Percentiles rank a stretch among this genome's conserved stretches.
phyloP scores from a whole-genome alignment of 441 rosid species.

The Macaranga tanarius region DNA sequence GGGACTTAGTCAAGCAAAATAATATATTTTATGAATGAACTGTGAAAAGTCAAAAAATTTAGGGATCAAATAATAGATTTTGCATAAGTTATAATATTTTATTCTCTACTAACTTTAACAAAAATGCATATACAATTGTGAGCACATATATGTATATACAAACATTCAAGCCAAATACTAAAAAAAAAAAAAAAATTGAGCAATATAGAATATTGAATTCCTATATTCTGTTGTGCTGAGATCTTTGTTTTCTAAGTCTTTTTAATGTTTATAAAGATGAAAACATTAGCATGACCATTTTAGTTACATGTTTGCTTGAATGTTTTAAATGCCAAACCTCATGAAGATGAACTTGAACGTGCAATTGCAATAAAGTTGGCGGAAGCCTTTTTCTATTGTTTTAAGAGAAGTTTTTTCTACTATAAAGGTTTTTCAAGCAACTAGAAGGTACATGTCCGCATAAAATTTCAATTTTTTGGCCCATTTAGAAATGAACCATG shows the following conservation, averaged over 20 bases:
- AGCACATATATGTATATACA: too few relatives aligned
- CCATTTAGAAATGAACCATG: not conserved
- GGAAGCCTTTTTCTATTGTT: not conserved
- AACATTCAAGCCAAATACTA: too few relatives aligned
- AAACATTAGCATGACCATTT: not conserved
- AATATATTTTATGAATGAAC: too few relatives aligned
- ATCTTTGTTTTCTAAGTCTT: not conserved
- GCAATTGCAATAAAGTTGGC: not conserved
- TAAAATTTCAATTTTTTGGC: not conserved
- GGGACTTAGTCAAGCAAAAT: too few relatives aligned
- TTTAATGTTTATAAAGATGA: not conserved
- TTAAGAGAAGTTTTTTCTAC: not conserved
- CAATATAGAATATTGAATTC: too few relatives aligned
- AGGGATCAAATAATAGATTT: too few relatives aligned
- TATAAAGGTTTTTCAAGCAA: not conserved
- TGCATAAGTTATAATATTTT: too few relatives aligned
- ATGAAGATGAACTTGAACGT: not conserved
- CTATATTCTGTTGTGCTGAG: not conserved
- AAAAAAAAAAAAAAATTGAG: too few relatives aligned
- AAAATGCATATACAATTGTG: too few relatives aligned
- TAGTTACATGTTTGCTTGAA: not conserved
- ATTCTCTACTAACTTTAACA: too few relatives aligned
- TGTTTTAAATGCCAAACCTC: not conserved
- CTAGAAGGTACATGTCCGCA: not conserved
- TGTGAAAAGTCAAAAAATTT: too few relatives aligned